Evolutionary conservation across 352 stramenopile species (phyloP).

Genomic region (Achlya hypogyna): DNA sequence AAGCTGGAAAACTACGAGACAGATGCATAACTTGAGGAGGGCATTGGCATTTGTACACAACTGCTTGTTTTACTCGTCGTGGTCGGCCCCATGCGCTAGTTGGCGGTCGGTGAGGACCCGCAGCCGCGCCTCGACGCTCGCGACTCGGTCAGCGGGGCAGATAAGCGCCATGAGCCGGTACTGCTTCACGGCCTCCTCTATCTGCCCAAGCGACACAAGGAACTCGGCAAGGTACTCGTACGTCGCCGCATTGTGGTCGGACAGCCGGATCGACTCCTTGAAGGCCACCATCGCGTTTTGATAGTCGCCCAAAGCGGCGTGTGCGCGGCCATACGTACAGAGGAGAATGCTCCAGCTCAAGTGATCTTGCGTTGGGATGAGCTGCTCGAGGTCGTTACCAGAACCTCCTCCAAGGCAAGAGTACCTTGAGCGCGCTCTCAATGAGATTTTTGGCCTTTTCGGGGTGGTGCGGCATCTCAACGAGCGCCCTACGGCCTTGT

Average conservation of each 20-base stretch:
- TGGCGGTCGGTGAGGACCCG: no score
- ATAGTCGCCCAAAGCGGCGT: conserved; percentile 54
- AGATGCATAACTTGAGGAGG: no score
- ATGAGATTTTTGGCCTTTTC: conserved; percentile 64
- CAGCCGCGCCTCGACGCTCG: background rate
- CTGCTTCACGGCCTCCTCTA: background rate
- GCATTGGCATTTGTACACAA: no score
- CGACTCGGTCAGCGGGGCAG: background rate
- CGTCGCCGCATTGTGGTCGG: conserved; percentile 72
- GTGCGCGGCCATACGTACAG: conserved; percentile 73
- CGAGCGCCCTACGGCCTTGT: conserved; percentile 25
- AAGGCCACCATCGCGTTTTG: conserved; percentile 72
- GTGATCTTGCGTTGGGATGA: conserved; percentile 64
- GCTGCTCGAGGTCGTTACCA: background rate
- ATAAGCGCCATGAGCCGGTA: background rate
- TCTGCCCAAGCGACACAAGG: background rate
- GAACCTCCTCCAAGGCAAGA: background rate
- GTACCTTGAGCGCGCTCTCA: conserved; percentile 48
- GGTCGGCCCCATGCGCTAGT: no score
- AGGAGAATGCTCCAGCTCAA: conserved; percentile 78
- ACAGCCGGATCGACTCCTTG: conserved; percentile 69
- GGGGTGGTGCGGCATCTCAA: conserved; percentile 57
- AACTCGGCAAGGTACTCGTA: conserved; percentile 77
- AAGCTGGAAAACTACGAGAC: no score
- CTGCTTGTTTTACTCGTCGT: no score